phyloP scores from a whole-genome alignment of 2,329 filamentous ascomycete genomes.

The Phaeophleospora eucalypticola region DNA sequence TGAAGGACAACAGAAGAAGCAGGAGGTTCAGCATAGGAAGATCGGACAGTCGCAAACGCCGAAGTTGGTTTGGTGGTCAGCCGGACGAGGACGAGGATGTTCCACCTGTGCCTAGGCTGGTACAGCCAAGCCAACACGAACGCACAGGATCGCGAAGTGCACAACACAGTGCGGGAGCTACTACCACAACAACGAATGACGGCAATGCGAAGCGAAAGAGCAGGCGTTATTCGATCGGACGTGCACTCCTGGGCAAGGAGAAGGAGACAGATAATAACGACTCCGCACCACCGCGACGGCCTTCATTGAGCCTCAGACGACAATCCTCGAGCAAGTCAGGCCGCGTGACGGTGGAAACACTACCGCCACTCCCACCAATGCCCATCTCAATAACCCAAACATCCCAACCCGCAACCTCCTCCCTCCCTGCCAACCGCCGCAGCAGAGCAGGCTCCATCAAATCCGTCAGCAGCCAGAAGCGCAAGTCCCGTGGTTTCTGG shows the following conservation, averaged over 20 bases:
- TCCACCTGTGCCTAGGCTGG: constrained; percentile 20
- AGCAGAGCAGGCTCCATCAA: constrained; percentile 14
- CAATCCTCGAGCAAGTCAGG: not conserved
- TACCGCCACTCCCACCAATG: constrained; percentile 13
- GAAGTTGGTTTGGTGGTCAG: constrained; percentile 26
- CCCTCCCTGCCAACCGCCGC: constrained; percentile 13
- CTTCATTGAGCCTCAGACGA: not conserved
- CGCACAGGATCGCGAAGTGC: too few species aligned
- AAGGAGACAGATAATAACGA: not conserved
- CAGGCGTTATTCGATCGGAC: not conserved
- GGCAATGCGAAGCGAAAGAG: too few species aligned
- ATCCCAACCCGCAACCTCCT: constrained; percentile 11
- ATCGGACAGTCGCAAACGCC: constrained; percentile 16
- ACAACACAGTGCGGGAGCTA: not conserved
- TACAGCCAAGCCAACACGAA: not conserved
- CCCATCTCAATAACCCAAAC: constrained; percentile 3
- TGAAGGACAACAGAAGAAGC: constrained; percentile 7
- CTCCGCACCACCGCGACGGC: not conserved
- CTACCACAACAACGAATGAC: too few species aligned
- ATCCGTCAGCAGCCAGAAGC: constrained; percentile 8
- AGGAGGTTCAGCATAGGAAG: constrained; percentile 9
- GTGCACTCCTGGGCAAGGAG: constrained; percentile 1
- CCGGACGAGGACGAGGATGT: constrained; percentile 19
- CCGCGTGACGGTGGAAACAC: constrained; percentile 8
- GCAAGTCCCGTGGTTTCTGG: constrained; percentile 17